A percentile compares a stretch with the other conserved stretches of the same genome.
phyloP scores from a whole-genome alignment of 805 yeast genomes.

The Ascoidea rubescens region DNA sequence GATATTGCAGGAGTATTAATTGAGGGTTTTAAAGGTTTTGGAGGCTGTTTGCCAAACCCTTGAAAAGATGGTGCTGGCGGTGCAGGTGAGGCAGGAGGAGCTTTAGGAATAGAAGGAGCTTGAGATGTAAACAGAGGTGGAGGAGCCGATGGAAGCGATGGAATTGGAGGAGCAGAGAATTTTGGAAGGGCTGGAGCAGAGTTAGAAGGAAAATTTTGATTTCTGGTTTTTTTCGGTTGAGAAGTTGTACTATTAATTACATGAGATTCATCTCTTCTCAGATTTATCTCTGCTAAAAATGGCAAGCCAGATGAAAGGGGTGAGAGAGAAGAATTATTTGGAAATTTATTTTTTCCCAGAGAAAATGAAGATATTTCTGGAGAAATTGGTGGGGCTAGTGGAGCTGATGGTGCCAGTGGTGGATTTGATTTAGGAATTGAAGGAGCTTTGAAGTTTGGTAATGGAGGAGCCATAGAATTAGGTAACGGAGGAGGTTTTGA shows the following conservation, averaged over 20 bases:
- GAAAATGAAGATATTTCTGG: neutral
- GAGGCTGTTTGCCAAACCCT: too few species aligned
- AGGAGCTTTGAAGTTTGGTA: slow-evolving; percentile 10
- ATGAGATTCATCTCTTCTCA: too few species aligned
- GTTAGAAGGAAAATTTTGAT: neutral
- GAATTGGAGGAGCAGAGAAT: neutral
- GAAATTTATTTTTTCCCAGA: neutral
- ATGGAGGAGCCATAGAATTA: slow-evolving; percentile 8
- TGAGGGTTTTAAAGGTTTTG: neutral
- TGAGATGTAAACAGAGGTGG: slow-evolving; percentile 16
- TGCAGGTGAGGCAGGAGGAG: neutral
- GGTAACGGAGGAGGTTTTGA: slow-evolving; percentile 5
- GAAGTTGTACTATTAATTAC: too few species aligned
- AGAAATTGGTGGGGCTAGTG: neutral
- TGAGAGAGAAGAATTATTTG: too few species aligned
- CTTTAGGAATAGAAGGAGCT: slow-evolving; percentile 8
- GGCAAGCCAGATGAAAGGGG: too few species aligned
- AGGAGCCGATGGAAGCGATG: slow-evolving; percentile 8
- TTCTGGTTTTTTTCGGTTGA: too few species aligned
- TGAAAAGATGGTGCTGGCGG: neutral
- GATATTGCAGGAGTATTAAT: neutral
- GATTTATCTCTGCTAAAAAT: too few species aligned
- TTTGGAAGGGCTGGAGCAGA: neutral
- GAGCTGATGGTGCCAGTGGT: neutral
- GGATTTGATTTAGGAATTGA: slow-evolving; percentile 8